phyloP scores from a whole-genome alignment of 2,329 filamentous ascomycete genomes.

The Seiridium unicorne region DNA sequence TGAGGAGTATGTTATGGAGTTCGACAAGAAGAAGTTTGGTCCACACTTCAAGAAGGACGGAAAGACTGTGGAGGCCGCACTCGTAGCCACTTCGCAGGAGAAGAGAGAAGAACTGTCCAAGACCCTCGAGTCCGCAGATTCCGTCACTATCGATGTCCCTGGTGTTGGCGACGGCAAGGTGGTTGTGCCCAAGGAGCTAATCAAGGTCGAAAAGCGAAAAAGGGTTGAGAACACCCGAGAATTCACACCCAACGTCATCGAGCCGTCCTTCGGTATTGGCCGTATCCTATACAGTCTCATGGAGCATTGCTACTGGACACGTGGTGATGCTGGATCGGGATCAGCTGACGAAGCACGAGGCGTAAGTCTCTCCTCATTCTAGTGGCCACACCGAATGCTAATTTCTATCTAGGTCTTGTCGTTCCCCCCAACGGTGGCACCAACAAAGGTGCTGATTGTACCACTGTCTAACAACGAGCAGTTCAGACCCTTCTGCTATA shows the following conservation, averaged over 20 bases:
- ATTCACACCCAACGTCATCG: constrained; percentile 93
- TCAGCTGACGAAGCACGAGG: constrained; percentile 76
- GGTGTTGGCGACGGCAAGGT: constrained; percentile 68
- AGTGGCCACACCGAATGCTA: constrained; percentile 5
- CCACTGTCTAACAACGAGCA: constrained; percentile 79
- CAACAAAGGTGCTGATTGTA: constrained; percentile 91
- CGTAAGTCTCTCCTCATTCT: constrained; percentile 54
- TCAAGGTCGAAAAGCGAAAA: constrained; percentile 82
- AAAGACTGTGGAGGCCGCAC: constrained; percentile 77
- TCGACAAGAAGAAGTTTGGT: constrained; percentile 95
- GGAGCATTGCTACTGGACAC: constrained; percentile 95
- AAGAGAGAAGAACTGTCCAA: constrained; percentile 77
- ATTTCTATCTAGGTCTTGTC: constrained; percentile 57
- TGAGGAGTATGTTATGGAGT: constrained; percentile 83
- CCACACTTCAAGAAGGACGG: constrained; percentile 94
- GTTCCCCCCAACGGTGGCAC: constrained; percentile 75
- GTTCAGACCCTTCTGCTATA: constrained; percentile 75
- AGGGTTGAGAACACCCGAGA: constrained; percentile 81
- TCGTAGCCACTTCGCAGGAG: constrained; percentile 75
- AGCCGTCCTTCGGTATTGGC: constrained; percentile 96
- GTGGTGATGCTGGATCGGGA: constrained; percentile 53
- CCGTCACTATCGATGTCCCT: constrained; percentile 74
- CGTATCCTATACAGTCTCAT: constrained; percentile 90
- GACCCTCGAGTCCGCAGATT: constrained; percentile 70
- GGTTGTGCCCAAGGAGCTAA: constrained; percentile 73